These are phyloP conservation scores for Astrothelium macrocarpum DNA, from an alignment of 495 filamentous ascomycete species.

Conservation along the genomic window DNA sequence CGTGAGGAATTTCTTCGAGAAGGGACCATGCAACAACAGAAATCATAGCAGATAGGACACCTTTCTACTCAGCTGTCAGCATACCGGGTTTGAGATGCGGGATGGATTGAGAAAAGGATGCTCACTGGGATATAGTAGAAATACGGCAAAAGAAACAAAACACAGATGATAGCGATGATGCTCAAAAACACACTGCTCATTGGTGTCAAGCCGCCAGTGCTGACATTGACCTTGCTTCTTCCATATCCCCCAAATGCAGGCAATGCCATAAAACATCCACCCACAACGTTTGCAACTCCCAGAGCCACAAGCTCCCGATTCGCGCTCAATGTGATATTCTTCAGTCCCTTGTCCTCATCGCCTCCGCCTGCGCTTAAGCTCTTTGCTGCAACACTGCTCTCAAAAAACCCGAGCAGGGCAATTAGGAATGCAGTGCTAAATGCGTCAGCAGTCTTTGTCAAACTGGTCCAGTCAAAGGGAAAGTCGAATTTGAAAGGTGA, in stretches of 20 bases:
- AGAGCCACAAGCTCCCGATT: slow-evolving; percentile 93
- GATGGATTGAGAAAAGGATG: slow-evolving; percentile 12
- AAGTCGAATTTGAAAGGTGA: slow-evolving; percentile 70
- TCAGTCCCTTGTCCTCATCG: slow-evolving; percentile 47
- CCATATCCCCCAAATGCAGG: slow-evolving; percentile 96
- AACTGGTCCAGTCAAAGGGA: slow-evolving; percentile 65
- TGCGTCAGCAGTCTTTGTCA: slow-evolving; percentile 74
- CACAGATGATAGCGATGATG: slow-evolving; percentile 67
- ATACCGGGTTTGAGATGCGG: background rate
- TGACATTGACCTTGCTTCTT: slow-evolving; percentile 85
- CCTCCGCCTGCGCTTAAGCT: slow-evolving; percentile 50
- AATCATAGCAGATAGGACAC: slow-evolving; percentile 86
- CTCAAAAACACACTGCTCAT: slow-evolving; percentile 83
- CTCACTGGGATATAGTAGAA: slow-evolving; percentile 89
- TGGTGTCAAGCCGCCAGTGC: slow-evolving; percentile 83
- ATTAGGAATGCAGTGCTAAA: slow-evolving; percentile 91
- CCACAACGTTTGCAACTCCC: slow-evolving; percentile 78
- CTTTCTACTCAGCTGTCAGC: slow-evolving; percentile 52
- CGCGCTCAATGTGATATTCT: slow-evolving; percentile 70
- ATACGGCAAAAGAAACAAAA: slow-evolving; percentile 75
- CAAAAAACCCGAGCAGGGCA: slow-evolving; percentile 92
- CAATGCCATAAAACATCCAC: slow-evolving; percentile 82
- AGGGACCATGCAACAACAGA: slow-evolving; percentile 90
- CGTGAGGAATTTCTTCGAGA: slow-evolving; percentile 89
- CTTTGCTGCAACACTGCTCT: slow-evolving; percentile 96